Percentiles rank a stretch among this genome's conserved stretches.
Evolutionary conservation across 495 filamentous ascomycete species (phyloP).

Genomic region (Recurvomyces mirabilis): DNA sequence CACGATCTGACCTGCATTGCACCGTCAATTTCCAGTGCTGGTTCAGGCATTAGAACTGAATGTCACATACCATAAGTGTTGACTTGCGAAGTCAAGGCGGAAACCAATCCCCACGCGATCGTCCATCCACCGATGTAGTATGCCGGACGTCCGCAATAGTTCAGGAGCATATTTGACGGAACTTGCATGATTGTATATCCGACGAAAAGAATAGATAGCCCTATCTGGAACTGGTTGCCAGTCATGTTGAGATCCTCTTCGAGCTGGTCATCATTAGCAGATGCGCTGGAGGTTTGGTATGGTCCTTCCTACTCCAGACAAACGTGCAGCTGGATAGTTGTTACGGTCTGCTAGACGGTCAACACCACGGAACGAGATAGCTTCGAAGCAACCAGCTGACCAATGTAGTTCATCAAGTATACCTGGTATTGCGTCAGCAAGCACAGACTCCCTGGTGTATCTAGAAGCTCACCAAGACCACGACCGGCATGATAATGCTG

Average conservation of each 20-base stretch:
- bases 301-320: conserved; percentile 11
- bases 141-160: conserved; percentile 38
- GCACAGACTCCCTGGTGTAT: too few relatives aligned
- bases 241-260: conserved; percentile 32
- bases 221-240: conserved; percentile 37
- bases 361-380: not conserved
- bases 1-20: conserved; percentile 42
- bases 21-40: too few relatives aligned
- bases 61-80: conserved; percentile 29
- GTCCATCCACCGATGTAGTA: conserved; percentile 35
- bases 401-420: conserved; percentile 42
- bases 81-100: conserved; percentile 40
- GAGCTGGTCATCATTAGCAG: not conserved
- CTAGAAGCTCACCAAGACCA: too few relatives aligned
- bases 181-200: conserved; percentile 37
- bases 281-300: not conserved
- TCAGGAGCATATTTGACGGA: conserved; percentile 48
- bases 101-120: conserved; percentile 41
- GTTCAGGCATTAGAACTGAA: too few relatives aligned
- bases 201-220: conserved; percentile 42
- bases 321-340: conserved; percentile 39
- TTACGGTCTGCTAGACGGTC: conserved; percentile 32
- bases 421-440: not conserved
- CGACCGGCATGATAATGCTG: too few relatives aligned
- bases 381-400: not conserved